Evolutionary conservation across 306 rosid genomes (phyloP).

Genomic region (Ziziphus jujuba): DNA sequence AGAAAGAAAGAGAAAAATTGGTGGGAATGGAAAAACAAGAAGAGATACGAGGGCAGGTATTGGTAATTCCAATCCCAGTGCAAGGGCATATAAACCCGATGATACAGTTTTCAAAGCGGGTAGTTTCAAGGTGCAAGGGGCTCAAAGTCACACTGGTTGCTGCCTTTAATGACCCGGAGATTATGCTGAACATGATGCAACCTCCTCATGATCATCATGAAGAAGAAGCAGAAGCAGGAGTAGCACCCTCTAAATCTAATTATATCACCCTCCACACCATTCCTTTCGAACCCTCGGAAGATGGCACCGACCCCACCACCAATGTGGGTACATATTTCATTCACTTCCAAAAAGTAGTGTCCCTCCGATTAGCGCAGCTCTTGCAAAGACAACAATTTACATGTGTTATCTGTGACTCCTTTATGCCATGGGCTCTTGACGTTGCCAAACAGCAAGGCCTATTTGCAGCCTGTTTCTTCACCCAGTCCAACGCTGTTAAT

Average conservation of each 20-base stretch:
- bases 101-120: slow-evolving; percentile 28
- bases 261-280: slow-evolving; percentile 7
- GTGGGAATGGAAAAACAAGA: background rate
- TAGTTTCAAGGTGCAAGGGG: slow-evolving; percentile 21
- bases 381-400: background rate
- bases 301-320: background rate
- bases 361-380: background rate
- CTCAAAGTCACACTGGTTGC: slow-evolving; percentile 18
- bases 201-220: no score
- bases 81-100: slow-evolving; percentile 30
- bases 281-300: slow-evolving; percentile 18
- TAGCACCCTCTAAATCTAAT: no score
- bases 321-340: background rate
- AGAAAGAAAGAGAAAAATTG: no score
- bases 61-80: slow-evolving; percentile 14
- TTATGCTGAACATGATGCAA: no score
- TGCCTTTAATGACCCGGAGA: background rate
- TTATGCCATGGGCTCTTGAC: slow-evolving; percentile 31
- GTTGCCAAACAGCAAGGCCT: slow-evolving; percentile 24
- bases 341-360: background rate
- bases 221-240: no score
- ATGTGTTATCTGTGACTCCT: slow-evolving; percentile 22
- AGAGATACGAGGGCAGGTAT: background rate
- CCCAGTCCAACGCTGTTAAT: slow-evolving; percentile 22
- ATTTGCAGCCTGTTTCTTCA: slow-evolving; percentile 28